Evolutionary conservation across 768 basidiomycete species (phyloP).

Genomic region (Tulasnella sp.): DNA sequence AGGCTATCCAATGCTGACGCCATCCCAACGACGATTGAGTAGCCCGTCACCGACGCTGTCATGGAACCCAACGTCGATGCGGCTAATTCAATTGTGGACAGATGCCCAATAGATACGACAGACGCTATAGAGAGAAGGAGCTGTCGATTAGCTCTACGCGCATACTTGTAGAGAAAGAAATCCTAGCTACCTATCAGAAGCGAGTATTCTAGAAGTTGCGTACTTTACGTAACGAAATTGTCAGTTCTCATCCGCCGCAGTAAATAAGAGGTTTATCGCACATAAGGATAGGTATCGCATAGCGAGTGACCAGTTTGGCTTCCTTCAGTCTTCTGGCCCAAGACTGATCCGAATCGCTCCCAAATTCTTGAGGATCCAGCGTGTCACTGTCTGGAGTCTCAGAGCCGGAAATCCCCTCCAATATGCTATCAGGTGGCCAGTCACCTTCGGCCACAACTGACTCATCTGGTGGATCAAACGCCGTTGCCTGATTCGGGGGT

Average conservation of each 20-base stretch:
- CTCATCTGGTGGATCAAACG: too few relatives aligned
- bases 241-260: neutral
- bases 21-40: conserved; percentile 74
- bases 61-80: conserved; percentile 66
- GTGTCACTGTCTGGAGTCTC: neutral
- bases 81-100: conserved; percentile 82
- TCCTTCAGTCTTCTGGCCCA: conserved; percentile 36
- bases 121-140: conserved; percentile 66
- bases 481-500: too few relatives aligned
- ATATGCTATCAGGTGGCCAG: neutral
- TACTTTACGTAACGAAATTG: conserved; percentile 33
- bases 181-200: too few relatives aligned
- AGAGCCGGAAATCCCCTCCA: neutral
- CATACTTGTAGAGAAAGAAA: too few relatives aligned
- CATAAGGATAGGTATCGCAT: conserved; percentile 65
- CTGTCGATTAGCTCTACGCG: too few relatives aligned
- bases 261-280: conserved; percentile 24
- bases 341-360: too few relatives aligned
- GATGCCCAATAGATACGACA: conserved; percentile 80
- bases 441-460: neutral
- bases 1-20: conserved; percentile 83
- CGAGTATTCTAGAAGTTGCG: conserved; percentile 66
- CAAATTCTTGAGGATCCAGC: neutral
- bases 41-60: conserved; percentile 59
- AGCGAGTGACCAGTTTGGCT: conserved; percentile 44